phyloP scores from a whole-genome alignment of 2,329 filamentous ascomycete genomes.

The Fusarium equiseti region DNA sequence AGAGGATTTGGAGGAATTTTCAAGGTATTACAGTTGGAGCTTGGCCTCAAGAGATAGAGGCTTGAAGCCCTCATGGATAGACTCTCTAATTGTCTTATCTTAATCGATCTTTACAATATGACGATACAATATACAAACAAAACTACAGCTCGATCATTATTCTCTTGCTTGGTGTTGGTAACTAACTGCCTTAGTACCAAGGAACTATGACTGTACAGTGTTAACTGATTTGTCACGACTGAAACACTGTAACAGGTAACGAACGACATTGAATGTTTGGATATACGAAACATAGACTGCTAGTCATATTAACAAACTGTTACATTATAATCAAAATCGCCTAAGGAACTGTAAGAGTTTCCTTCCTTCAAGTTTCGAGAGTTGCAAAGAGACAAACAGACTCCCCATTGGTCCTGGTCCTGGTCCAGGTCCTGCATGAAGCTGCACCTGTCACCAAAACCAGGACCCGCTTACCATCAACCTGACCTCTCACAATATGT shows the following conservation, averaged over 20 bases:
- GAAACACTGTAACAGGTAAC: background rate
- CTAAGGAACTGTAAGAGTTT: background rate
- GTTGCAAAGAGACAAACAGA: background rate
- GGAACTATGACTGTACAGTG: background rate
- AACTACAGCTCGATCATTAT: background rate
- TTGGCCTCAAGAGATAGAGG: constrained; percentile 8
- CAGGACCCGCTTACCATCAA: constrained; percentile 30
- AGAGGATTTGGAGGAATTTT: constrained; percentile 26
- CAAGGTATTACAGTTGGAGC: constrained; percentile 16
- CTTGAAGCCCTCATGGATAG: constrained; percentile 9
- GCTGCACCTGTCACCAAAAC: background rate
- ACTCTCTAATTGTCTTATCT: constrained; percentile 22
- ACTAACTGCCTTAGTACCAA: background rate
- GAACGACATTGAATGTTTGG: background rate
- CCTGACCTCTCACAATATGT: constrained; percentile 21
- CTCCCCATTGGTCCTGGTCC: background rate
- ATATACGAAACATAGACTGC: background rate
- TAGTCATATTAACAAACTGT: background rate
- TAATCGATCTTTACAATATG: constrained; percentile 16
- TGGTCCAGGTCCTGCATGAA: background rate
- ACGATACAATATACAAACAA: background rate
- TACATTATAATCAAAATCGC: background rate
- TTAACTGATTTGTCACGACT: background rate
- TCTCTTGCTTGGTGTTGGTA: background rate
- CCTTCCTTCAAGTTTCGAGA: background rate